These are phyloP conservation scores for Dactylis glomerata DNA, from an alignment of 176 grass and related monocot species.

Conservation along the genomic window DNA sequence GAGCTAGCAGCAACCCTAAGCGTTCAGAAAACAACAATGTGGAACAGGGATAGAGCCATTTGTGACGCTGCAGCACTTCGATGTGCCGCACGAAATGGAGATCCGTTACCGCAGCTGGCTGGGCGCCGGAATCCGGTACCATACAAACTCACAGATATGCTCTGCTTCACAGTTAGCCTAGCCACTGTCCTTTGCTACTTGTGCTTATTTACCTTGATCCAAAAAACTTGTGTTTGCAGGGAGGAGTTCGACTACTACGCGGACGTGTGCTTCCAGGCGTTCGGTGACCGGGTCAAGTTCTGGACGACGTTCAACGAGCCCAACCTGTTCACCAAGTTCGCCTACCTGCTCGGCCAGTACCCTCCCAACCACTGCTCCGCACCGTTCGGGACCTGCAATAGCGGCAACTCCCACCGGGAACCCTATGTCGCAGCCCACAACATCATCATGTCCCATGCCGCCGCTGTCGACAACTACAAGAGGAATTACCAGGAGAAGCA, in stretches of 20 bases:
- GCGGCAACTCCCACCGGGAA: slow-evolving; percentile 47
- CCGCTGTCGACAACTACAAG: slow-evolving; percentile 48
- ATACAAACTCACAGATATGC: neutral
- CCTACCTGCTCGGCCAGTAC: slow-evolving; percentile 25
- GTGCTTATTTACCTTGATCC: no score
- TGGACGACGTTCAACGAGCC: slow-evolving; percentile 88
- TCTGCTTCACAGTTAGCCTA: no score
- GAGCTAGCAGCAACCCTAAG: neutral
- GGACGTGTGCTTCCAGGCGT: slow-evolving; percentile 64
- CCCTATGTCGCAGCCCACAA: slow-evolving; percentile 56
- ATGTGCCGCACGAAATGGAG: slow-evolving; percentile 60
- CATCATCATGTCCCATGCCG: slow-evolving; percentile 62
- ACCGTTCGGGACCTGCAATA: slow-evolving; percentile 44
- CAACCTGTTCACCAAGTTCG: slow-evolving; percentile 44
- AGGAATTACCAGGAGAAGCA: slow-evolving; percentile 60
- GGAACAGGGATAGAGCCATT: slow-evolving; percentile 69
- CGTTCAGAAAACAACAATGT: neutral
- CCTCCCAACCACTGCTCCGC: slow-evolving; percentile 59
- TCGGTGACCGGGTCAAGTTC: slow-evolving; percentile 60
- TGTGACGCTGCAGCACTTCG: slow-evolving; percentile 66
- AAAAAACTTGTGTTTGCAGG: slow-evolving; percentile 15
- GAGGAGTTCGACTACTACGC: slow-evolving; percentile 55
- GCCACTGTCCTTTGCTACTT: neutral
- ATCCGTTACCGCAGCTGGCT: slow-evolving; percentile 45
- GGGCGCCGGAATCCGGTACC: slow-evolving; percentile 47